Evolutionary conservation across 345 rosid species (phyloP).

Genomic region (Brassica incana): DNA sequence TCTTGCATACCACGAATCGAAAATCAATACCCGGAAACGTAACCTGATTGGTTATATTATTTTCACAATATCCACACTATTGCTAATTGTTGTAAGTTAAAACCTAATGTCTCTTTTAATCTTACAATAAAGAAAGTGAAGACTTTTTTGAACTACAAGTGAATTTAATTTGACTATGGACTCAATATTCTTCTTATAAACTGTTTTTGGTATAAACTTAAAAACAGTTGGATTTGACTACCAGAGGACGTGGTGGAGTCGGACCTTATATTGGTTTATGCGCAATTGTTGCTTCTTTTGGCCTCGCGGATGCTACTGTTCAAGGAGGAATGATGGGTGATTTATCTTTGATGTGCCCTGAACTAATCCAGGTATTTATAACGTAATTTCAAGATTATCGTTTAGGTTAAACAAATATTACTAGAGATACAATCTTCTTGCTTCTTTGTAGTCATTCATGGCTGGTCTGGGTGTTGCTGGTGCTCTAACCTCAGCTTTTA

Average conservation of each 20-base stretch:
- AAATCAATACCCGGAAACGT: too few species aligned
- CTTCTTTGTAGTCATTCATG: slow-evolving; percentile 57
- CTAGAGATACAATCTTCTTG: neutral
- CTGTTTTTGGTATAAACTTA: too few species aligned
- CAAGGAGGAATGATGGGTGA: slow-evolving; percentile 95
- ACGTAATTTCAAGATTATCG: neutral
- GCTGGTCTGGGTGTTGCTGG: slow-evolving; percentile 89
- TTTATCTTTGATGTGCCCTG: slow-evolving; percentile 53
- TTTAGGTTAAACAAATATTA: neutral
- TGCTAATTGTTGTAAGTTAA: slow-evolving; percentile 67
- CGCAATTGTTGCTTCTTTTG: slow-evolving; percentile 57
- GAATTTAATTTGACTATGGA: neutral
- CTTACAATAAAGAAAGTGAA: neutral
- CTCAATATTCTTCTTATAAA: neutral
- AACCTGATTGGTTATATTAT: slow-evolving; percentile 63
- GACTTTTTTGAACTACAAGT: neutral
- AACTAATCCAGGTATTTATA: slow-evolving; percentile 67
- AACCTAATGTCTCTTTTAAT: neutral
- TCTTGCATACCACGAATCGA: slow-evolving; percentile 51
- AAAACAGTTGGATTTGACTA: slow-evolving; percentile 46
- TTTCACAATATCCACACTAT: slow-evolving; percentile 54
- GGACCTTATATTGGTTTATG: slow-evolving; percentile 39
- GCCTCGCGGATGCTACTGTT: slow-evolving; percentile 75
- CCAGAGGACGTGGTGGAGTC: slow-evolving; percentile 71
- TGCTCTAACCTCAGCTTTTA: slow-evolving; percentile 67